Percentiles rank a stretch among this genome's conserved stretches.
phyloP scores from a whole-genome alignment of 116 monocot genomes.

The Phalaenopsis hybrid region DNA sequence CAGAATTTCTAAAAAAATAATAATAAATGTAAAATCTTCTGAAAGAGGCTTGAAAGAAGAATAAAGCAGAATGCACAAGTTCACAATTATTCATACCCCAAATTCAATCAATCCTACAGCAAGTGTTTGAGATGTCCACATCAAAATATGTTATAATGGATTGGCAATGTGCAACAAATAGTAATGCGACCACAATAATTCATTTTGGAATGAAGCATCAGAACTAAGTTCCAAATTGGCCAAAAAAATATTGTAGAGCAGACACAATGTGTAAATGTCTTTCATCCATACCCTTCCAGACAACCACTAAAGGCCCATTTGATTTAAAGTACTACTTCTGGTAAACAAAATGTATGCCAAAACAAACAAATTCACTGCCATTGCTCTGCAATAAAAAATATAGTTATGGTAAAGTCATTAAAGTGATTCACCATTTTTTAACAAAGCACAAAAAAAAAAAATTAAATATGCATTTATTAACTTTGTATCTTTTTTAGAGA shows the following conservation, averaged over 20 bases:
- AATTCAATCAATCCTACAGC: neutral
- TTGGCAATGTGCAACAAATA: neutral
- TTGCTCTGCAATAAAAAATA: neutral
- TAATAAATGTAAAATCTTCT: too few relatives aligned
- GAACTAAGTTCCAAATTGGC: neutral
- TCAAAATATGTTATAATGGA: neutral
- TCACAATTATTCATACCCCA: neutral
- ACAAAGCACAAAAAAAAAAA: neutral
- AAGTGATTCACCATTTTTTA: neutral
- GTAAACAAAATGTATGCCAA: slow-evolving; percentile 1
- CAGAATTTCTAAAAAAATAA: too few relatives aligned
- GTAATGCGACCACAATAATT: neutral
- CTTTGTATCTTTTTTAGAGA: neutral
- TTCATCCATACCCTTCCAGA: neutral
- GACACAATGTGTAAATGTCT: neutral
- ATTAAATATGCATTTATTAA: neutral
- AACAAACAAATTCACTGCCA: neutral
- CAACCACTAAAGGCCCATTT: neutral
- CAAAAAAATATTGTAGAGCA: neutral
- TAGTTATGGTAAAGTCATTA: too few relatives aligned
- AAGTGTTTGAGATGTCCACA: neutral
- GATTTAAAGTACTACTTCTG: neutral
- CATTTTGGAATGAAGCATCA: neutral
- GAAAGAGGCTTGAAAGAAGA: too few relatives aligned
- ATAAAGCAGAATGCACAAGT: neutral